These are phyloP conservation scores for Alternaria sp. DNA, from an alignment of 2,329 filamentous ascomycete genomes.

Conservation along the genomic window DNA sequence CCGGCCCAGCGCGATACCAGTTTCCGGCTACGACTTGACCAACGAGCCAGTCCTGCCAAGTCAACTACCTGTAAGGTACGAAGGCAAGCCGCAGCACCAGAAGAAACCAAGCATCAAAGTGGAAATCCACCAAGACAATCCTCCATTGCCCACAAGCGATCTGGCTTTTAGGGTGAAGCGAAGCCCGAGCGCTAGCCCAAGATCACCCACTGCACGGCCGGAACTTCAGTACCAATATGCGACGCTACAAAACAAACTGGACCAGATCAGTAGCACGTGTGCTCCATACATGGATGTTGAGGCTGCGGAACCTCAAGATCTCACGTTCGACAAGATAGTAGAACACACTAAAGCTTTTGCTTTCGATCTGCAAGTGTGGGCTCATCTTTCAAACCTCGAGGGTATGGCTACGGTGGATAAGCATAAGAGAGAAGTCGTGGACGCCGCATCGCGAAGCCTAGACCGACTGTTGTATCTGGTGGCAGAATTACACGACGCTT, in stretches of 20 bases:
- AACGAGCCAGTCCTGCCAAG: slow-evolving; percentile 15
- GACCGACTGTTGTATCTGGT: slow-evolving; percentile 21
- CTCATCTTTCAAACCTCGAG: slow-evolving; percentile 25
- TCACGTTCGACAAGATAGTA: slow-evolving; percentile 35
- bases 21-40: slow-evolving; percentile 12
- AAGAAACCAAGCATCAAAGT: slow-evolving; percentile 30
- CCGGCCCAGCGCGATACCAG: slow-evolving; percentile 10
- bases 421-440: slow-evolving; percentile 18
- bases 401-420: slow-evolving; percentile 22
- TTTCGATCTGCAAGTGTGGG: slow-evolving; percentile 33
- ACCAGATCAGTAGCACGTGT: slow-evolving; percentile 23
- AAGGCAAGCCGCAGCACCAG: slow-evolving; percentile 9
- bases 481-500: slow-evolving; percentile 18
- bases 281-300: slow-evolving; percentile 26
- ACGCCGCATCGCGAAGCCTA: slow-evolving; percentile 22
- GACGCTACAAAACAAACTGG: slow-evolving; percentile 24
- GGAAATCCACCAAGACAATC: slow-evolving; percentile 28
- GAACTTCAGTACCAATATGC: slow-evolving; percentile 27
- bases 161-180: slow-evolving; percentile 4
- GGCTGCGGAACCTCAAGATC: slow-evolving; percentile 27
- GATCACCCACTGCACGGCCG: slow-evolving; percentile 21
- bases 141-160: not conserved
- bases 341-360: slow-evolving; percentile 27
- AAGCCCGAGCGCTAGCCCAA: slow-evolving; percentile 26
- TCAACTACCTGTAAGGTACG: slow-evolving; percentile 3